Base-by-base conservation (phyloP, 306 rosid genomes). In the Quercus cerris region DNA sequence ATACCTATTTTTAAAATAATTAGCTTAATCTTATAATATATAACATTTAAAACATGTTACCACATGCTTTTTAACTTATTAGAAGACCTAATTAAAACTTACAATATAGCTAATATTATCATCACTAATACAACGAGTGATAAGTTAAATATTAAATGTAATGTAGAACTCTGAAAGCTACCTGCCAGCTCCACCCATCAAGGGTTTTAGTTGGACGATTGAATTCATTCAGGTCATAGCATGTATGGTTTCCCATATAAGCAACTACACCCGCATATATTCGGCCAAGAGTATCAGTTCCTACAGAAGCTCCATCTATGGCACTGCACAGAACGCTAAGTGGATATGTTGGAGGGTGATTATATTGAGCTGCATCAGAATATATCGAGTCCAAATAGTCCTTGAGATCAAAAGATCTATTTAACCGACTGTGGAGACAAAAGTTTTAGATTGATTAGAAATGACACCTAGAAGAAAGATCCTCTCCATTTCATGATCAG, bases 111-210 rank as follows among this genome's bases (percentile, higher is more conserved):
- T 41, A 7, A 41, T 41, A 41, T 41, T 41, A 41, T 41, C 11
- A 41, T 41, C 46, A 41, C 11, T 41, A 41, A 41, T 41, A 7
- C 46, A 41, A 41, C 11, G 11, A 41, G 46, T 41, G 11, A 41
- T 2, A 41, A 41, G 11, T 41, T 41, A 41, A 41, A 8, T 41
- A 41, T 41, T 41, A 41, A 41, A 22, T 46, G 5, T 22, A 72
- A 49, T 73, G 17, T 73, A 28, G 3, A 28, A 17, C 5, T 25
- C 13, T 52, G 44, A 73, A 31, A 57, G 68, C 22, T 75, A 83
- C 87, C 89, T 86, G 87, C 87, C 89, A 86, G 1, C 30, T 27
- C 87, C 89, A 86, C 31, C 84, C 86, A 2, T 46, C 12, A 52
- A 11, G 25, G 27, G 78, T 73, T 61, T 86, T 68, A 56, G 78